Evolutionary conservation across 2,329 filamentous ascomycete genomes (phyloP), one percentile per base, ranked within the genome.

Genomic region (Dendrostoma leiphaemia): DNA sequence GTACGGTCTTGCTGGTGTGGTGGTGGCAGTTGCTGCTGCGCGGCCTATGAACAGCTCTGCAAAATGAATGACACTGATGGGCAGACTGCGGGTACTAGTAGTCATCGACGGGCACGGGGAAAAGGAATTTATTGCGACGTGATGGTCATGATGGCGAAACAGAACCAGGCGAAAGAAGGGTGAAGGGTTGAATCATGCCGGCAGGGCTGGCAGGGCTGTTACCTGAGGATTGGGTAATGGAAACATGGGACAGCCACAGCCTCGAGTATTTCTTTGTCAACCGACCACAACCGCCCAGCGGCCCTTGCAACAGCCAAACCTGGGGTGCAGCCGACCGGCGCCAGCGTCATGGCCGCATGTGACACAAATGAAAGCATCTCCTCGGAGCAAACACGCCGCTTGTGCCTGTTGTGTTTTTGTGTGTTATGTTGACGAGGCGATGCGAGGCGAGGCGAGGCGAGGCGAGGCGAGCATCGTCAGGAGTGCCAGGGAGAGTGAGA

Each of bases 161-260:
- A 43, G 21, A 35, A 23, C 13, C 3, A 35, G 13, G 9, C 10
- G 31, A 23, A 23, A 5, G 31, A 32, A 38, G 54, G 50, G 13
- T 15, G 26, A 28, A 28, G 19, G 23, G 15, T 32, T 28, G 54
- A 51, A 24, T 51, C 51, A 54, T 44, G 55, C 47, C 51, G 43
- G 31, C 17, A 38, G 23, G 26, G 24, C 31, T 32, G 28, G n/a
- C n/a, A n/a, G n/a, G n/a, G n/a, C 31, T 46, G 46, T 58, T 52
- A 55, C 45, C 49, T 56, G 53, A 44, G 56, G 53, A 58, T 58
- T 58, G 53, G 48, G 56, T 58, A 58, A 58, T 56, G 26, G 35
- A 58, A 58, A 58, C 48, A 23, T 37, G 31, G 24, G 31, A 37
- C 26, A 46, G 46, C 46, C 53, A 50, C 51, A 56, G 48, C 48